phyloP scores from a whole-genome alignment of 208 protist species.

The Leishmania martiniquensis region DNA sequence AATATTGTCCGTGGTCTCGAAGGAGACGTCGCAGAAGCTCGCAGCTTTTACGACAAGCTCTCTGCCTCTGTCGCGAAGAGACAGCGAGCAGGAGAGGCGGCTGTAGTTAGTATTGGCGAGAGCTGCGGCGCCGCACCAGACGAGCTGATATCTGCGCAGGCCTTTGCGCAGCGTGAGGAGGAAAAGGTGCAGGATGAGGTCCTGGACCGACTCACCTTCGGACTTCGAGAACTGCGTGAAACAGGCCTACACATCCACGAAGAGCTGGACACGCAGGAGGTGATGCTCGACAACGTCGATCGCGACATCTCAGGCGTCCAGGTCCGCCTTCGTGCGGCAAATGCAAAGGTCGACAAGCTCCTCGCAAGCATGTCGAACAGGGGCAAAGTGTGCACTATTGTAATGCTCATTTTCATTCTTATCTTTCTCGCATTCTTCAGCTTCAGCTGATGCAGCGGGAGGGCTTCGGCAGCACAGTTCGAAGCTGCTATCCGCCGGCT shows the following conservation, averaged over 20 bases:
- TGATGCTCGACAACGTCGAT: conserved; percentile 69
- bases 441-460: conserved; percentile 11
- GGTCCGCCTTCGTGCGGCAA: conserved; percentile 65
- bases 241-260: conserved; percentile 82
- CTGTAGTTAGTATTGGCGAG: conserved; percentile 1
- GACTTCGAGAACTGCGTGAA: conserved; percentile 77
- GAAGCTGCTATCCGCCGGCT: not conserved
- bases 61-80: conserved; percentile 19
- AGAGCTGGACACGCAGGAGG: conserved; percentile 72
- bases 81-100: conserved; percentile 6
- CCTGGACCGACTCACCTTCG: conserved; percentile 73
- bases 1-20: conserved; percentile 66
- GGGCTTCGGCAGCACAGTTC: not conserved
- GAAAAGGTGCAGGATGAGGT: conserved; percentile 73
- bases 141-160: conserved; percentile 61
- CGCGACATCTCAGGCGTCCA: conserved; percentile 67
- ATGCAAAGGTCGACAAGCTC: conserved; percentile 84
- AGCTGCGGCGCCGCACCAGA: conserved; percentile 21
- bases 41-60: conserved; percentile 37
- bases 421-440: conserved; percentile 56
- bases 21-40: conserved; percentile 45
- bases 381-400: conserved; percentile 83
- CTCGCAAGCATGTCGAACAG: conserved; percentile 85
- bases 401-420: conserved; percentile 51
- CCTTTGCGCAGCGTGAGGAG: conserved; percentile 65